These are phyloP conservation scores for Alectoria sarmentosa DNA, from an alignment of 495 filamentous ascomycete genomes.

Conservation along the genomic window DNA sequence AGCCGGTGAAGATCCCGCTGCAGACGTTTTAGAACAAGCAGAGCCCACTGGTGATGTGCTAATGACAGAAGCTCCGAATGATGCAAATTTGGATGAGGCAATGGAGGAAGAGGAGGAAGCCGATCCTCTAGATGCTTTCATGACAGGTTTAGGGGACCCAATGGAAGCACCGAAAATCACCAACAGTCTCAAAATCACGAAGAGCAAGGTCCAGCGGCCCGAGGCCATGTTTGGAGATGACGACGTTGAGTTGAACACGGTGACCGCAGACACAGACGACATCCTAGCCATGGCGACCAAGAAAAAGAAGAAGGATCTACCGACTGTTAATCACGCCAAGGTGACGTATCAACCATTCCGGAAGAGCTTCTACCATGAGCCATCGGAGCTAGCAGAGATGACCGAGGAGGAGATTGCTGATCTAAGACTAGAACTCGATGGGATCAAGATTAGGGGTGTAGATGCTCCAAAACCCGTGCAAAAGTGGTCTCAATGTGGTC, in stretches of 20 bases:
- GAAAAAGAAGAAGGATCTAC: slow-evolving; percentile 96
- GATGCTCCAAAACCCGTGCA: slow-evolving; percentile 87
- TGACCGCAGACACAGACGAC: slow-evolving; percentile 65
- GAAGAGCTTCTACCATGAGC: slow-evolving; percentile 91
- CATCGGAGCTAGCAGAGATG: slow-evolving; percentile 74
- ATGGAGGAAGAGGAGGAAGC: slow-evolving; percentile 62
- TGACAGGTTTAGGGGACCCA: slow-evolving; percentile 67
- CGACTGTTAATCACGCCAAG: slow-evolving; percentile 76
- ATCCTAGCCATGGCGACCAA: slow-evolving; percentile 84
- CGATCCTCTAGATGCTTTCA: slow-evolving; percentile 94
- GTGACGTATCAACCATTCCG: slow-evolving; percentile 77
- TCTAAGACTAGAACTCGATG: slow-evolving; percentile 80
- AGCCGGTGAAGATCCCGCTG: slow-evolving; percentile 26
- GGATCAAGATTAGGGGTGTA: slow-evolving; percentile 83
- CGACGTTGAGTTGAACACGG: slow-evolving; percentile 65
- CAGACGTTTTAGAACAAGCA: slow-evolving; percentile 32
- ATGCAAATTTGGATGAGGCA: slow-evolving; percentile 29
- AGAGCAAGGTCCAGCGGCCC: slow-evolving; percentile 51
- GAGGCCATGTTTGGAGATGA: slow-evolving; percentile 84
- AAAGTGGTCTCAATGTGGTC: slow-evolving; percentile 94
- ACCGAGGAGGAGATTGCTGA: slow-evolving; percentile 77
- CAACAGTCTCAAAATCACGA: slow-evolving; percentile 39
- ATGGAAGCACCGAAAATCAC: slow-evolving; percentile 35
- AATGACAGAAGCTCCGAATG: slow-evolving; percentile 35
- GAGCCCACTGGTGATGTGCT: slow-evolving; percentile 38